Evolutionary conservation across 2,329 filamentous ascomycete genomes (phyloP), one percentile per base, ranked within the genome.

Genomic region (Pyrenophora seminiperda): DNA sequence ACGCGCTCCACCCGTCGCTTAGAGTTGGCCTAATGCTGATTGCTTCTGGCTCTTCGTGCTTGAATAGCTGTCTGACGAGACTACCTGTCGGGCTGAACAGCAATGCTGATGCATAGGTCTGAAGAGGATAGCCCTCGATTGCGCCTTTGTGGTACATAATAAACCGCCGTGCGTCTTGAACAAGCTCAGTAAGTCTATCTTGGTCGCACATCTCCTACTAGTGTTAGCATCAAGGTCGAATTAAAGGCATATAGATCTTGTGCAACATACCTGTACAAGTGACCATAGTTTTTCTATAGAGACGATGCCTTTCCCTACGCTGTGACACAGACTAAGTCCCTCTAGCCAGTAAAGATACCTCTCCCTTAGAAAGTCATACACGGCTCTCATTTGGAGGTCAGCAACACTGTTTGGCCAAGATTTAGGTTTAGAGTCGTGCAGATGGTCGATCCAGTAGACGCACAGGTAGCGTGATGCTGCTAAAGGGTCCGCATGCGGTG

Each of bases 381-480:
- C 10, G 14, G 15, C 36, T 37, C 3, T 32, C 18, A 3, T 5
- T 49, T 32, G 27, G 11, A 42, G 40, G 18, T 9, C 5, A n/a
- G 7, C 11, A 7, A n/a, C 10, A 32, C 13, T 19, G 29, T 4
- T 42, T 18, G 7, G 17, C n/a, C 4, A 33, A 42, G 17, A 37
- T 6, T 19, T 40, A 17, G 37, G 31, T 7, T 41, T 38, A 22
- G 22, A 56, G 31, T 60, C 60, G 43, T 47, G 64, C 11, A 73
- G 53, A 56, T 74, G 69, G 32, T 68, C 58, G 19, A 65, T 49
- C 73, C 70, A 75, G 48, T 67, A 69, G 30, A 72, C 41, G 46
- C 66, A 73, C 5, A 65, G 60, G 37, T 61, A 63, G 32, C 55
- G 58, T 15, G 64, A 40, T 5, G 58, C 11, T 2, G 58, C 54